Evolutionary conservation across 2,329 filamentous ascomycete genomes (phyloP).

Genomic region (Xylariomycetidae sp.): DNA sequence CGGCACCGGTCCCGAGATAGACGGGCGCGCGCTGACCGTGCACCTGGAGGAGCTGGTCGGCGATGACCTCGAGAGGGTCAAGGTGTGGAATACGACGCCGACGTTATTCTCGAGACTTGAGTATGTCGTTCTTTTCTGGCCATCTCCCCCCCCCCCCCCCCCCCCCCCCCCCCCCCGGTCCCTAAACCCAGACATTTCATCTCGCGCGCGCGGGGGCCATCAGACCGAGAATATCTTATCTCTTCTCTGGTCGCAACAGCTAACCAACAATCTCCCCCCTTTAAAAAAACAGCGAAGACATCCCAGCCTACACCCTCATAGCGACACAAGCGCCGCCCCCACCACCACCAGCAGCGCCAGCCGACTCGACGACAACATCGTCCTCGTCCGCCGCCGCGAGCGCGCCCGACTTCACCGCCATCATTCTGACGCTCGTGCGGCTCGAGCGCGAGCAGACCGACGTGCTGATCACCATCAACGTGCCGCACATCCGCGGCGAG

Average conservation of each 20-base stretch:
- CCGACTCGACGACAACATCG: background rate
- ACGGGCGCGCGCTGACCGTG: constrained; percentile 65
- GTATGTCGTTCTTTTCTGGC: constrained; percentile 35
- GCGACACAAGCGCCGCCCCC: constrained; percentile 54
- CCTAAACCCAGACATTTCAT: too few relatives aligned
- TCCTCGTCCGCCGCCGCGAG: constrained; percentile 16
- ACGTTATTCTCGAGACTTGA: constrained; percentile 54
- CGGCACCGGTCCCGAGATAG: constrained; percentile 51
- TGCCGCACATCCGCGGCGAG: constrained; percentile 73
- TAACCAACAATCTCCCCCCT: too few relatives aligned
- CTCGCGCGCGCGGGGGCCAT: too few relatives aligned
- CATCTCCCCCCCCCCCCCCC: constrained; percentile 2
- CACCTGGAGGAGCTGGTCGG: constrained; percentile 68
- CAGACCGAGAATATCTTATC: too few relatives aligned
- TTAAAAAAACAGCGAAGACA: constrained; percentile 34
- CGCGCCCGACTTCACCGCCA: constrained; percentile 62
- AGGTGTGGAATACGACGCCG: constrained; percentile 62
- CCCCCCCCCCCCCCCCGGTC: background rate
- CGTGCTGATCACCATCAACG: constrained; percentile 80
- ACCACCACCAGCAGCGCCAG: constrained; percentile 16
- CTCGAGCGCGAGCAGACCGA: constrained; percentile 74
- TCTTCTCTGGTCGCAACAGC: too few relatives aligned
- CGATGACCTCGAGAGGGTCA: constrained; percentile 57
- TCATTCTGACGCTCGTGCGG: constrained; percentile 73
- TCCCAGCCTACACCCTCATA: constrained; percentile 64